These are phyloP conservation scores for Boletus subparvulus DNA, from an alignment of 768 basidiomycete genomes.

Conservation along the genomic window DNA sequence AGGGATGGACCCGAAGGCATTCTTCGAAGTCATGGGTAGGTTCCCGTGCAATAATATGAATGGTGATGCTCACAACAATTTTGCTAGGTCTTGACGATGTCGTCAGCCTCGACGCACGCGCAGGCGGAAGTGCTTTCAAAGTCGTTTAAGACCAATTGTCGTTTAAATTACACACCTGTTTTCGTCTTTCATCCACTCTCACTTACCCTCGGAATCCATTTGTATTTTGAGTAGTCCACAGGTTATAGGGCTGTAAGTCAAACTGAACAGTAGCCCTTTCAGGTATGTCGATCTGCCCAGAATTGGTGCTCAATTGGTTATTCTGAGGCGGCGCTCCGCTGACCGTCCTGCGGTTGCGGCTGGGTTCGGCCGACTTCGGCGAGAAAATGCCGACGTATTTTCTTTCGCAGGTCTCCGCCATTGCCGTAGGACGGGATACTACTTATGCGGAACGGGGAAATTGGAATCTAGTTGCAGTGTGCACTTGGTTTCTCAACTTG, in stretches of 20 bases:
- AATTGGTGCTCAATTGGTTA: background rate
- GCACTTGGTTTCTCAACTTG: background rate
- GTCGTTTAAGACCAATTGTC: conserved; percentile 37
- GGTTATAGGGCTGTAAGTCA: background rate
- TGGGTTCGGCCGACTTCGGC: background rate
- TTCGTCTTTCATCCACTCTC: background rate
- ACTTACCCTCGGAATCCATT: background rate
- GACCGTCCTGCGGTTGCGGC: too few species aligned
- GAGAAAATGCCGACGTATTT: background rate
- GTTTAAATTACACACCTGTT: background rate
- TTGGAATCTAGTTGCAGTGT: background rate
- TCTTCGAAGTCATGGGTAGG: conserved; percentile 77
- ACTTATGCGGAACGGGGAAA: conserved; percentile 3
- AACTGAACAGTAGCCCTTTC: conserved; percentile 10
- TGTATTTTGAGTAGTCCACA: background rate
- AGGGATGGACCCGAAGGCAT: conserved; percentile 76
- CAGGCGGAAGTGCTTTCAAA: conserved; percentile 60
- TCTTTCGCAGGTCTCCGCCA: background rate
- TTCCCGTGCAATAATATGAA: background rate
- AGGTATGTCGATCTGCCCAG: conserved; percentile 2
- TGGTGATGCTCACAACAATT: background rate
- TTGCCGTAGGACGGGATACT: background rate
- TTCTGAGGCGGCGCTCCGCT: too few species aligned
- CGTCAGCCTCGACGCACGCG: conserved; percentile 51
- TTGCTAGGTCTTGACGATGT: conserved; percentile 51